phyloP scores from a whole-genome alignment of 2,329 filamentous ascomycete genomes.

The Talaromyces sp. region DNA sequence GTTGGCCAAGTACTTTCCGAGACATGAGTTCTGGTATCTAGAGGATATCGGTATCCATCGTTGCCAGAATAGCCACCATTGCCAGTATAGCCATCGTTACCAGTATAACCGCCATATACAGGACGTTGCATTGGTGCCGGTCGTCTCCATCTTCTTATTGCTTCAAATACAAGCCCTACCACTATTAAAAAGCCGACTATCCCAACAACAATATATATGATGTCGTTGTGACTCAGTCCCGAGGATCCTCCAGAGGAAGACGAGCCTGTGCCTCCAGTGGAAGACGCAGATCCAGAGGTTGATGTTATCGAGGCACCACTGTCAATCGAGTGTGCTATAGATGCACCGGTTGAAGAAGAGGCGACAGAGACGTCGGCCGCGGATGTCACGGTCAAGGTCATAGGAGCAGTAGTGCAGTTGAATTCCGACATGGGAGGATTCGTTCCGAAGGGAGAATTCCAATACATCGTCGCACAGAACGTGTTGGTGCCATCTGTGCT shows the following conservation, averaged over 20 bases:
- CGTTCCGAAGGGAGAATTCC: background rate
- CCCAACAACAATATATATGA: background rate
- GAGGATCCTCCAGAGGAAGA: background rate
- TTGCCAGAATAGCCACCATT: background rate
- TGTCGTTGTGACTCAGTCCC: background rate
- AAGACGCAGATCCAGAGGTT: background rate
- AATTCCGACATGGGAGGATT: background rate
- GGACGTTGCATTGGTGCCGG: background rate
- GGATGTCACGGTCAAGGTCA: background rate
- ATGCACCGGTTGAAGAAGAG: background rate
- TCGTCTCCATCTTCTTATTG: background rate
- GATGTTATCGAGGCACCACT: background rate
- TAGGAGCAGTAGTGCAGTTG: background rate
- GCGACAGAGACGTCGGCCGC: background rate
- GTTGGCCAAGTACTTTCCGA: background rate
- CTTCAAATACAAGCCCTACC: background rate
- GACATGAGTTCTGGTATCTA: background rate
- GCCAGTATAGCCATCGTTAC: too few species aligned
- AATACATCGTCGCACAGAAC: background rate
- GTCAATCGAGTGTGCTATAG: background rate
- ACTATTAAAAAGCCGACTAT: background rate
- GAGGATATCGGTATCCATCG: background rate
- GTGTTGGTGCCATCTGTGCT: background rate
- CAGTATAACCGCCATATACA: background rate
- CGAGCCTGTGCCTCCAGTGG: background rate